A percentile compares a stretch with the other conserved stretches of the same genome.
phyloP scores from a whole-genome alignment of 805 yeast species.

The Kluyveromyces siamensis region DNA sequence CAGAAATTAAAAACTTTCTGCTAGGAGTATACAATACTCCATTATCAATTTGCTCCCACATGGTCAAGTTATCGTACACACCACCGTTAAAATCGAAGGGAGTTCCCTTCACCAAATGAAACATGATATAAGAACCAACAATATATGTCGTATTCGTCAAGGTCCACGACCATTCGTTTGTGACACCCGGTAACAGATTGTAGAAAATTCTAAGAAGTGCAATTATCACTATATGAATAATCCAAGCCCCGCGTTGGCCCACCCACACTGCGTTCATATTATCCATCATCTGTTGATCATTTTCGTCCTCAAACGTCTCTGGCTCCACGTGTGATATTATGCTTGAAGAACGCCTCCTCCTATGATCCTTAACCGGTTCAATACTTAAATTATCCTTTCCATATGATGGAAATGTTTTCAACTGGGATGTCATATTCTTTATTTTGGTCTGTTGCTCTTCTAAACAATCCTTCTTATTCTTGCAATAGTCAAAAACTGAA shows the following conservation, averaged over 20 bases:
- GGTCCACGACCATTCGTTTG: conserved; percentile 86
- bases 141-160: conserved; percentile 85
- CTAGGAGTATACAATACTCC: conserved; percentile 98
- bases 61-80: conserved; percentile 88
- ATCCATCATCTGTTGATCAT: conserved; percentile 81
- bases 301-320: conserved; percentile 83
- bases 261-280: conserved; percentile 96
- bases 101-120: conserved; percentile 92
- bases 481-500: not conserved
- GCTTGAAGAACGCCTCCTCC: conserved; percentile 76
- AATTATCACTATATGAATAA: conserved; percentile 79
- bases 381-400: conserved; percentile 5
- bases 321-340: conserved; percentile 89
- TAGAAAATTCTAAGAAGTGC: conserved; percentile 63
- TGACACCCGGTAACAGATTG: conserved; percentile 72
- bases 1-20: conserved; percentile 82
- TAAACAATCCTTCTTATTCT: not conserved
- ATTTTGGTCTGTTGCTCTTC: not conserved
- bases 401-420: conserved; percentile 25
- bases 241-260: conserved; percentile 93
- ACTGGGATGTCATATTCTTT: conserved; percentile 3
- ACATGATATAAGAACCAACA: conserved; percentile 90
- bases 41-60: conserved; percentile 96
- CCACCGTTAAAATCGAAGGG: conserved; percentile 97
- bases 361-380: conserved; percentile 30